phyloP scores from a whole-genome alignment of 441 rosid genomes.

The Jatropha podagrica region DNA sequence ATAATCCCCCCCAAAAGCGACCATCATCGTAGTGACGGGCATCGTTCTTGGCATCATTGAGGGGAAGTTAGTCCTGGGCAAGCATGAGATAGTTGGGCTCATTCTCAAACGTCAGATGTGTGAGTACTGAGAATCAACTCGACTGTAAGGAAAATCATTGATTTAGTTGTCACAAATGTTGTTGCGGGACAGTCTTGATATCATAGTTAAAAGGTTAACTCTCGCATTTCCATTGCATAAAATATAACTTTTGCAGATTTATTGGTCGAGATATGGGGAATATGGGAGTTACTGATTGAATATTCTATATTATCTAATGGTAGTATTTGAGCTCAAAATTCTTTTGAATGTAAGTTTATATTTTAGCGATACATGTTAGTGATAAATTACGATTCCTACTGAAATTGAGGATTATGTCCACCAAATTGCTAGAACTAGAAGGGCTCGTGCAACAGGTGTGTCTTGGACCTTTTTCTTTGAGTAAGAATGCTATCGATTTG shows the following conservation, averaged over 20 bases:
- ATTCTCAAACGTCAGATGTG: too few relatives aligned
- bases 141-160: constrained; percentile 55
- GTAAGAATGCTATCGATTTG: constrained; percentile 83
- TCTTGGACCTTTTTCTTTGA: constrained; percentile 88
- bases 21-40: too few relatives aligned
- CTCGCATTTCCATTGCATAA: neutral
- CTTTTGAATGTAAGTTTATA: neutral
- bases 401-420: constrained; percentile 97
- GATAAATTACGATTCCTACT: constrained; percentile 88
- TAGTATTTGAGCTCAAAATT: neutral
- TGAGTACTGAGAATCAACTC: too few relatives aligned
- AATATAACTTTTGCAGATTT: neutral
- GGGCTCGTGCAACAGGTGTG: constrained; percentile 97
- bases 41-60: too few relatives aligned
- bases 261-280: neutral
- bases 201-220: constrained; percentile 79
- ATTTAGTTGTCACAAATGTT: constrained; percentile 92
- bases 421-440: constrained; percentile 95
- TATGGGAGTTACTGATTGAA: neutral
- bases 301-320: neutral
- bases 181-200: constrained; percentile 93
- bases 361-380: constrained; percentile 56
- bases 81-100: too few relatives aligned
- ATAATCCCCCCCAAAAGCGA: too few relatives aligned
- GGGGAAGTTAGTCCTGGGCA: too few relatives aligned